Evolutionary conservation across 352 stramenopile genomes (phyloP), one percentile per base, ranked within the genome.

Genomic region (Phytopythium sindhum): DNA sequence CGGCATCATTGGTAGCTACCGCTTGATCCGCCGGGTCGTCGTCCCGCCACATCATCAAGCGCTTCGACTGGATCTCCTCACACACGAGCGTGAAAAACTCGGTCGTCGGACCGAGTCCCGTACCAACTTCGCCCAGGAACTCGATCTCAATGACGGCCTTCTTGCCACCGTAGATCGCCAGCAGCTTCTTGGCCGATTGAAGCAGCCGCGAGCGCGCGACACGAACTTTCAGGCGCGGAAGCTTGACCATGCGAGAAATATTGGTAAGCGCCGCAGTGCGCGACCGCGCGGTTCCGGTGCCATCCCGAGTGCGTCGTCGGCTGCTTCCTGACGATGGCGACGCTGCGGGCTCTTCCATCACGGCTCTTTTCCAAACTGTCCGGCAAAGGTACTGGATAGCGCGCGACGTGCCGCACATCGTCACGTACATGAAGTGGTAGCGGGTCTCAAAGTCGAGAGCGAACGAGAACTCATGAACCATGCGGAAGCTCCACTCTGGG

Each of bases 21-120:
- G 23, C 61, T 42, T 61, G 72, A 37, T 61, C 53, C 10, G n/a
- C 28, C 28, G 60, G 54, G 42, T 82, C 69, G 12, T 89, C 80
- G 53, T 89, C 73, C 35, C 69, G 63, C 84, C 84, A 93, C 29
- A 93, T 50, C 19, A 72, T 70, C 31, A 93, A 52, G n/a, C 75
- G 65, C 48, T 81, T 73, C 0, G 78, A 72, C 51, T 93, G 84
- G 3, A 93, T 77, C 41, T 90, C 77, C n/a, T 89, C 74, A 21
- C 80, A 89, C 12, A 91, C 77, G 1, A 93, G 73, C 28, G 81
- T 90, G 52, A 85, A 93, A 57, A 93, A 93, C 52, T 93, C 84
- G 1, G 84, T 93, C 17, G 84, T 93, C 3, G 84, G 84, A 10
- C 84, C 84, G 17, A 91, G 31, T 14, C 84, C 84, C 0, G 81